Conservation (phyloP, 2,329 filamentous ascomycete genomes). For the Penicillium sp. region DNA sequence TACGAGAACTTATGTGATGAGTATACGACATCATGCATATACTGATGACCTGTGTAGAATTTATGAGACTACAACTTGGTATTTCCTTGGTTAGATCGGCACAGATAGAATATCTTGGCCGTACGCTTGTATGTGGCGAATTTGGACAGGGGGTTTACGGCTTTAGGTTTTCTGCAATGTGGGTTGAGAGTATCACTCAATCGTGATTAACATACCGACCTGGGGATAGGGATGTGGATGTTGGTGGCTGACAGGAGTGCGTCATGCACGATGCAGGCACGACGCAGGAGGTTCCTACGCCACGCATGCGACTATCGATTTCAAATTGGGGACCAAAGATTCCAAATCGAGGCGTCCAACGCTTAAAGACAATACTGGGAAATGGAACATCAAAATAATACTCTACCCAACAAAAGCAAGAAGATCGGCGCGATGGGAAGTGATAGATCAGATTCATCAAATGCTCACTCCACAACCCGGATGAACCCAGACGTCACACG, state of each 20-base stretch:
- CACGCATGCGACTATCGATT: conserved; percentile 9
- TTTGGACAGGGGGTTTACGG: neutral
- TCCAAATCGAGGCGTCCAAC: neutral
- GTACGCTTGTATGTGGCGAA: neutral
- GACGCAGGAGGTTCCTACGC: conserved; percentile 8
- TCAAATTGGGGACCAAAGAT: neutral
- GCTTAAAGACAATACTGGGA: neutral
- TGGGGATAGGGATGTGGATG: neutral
- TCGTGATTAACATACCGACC: neutral
- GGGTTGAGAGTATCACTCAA: neutral
- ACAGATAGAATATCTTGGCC: neutral
- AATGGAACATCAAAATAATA: neutral
- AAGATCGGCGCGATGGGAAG: neutral
- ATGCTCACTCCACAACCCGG: neutral
- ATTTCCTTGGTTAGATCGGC: neutral
- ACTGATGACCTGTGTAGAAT: neutral
- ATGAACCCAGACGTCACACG: neutral
- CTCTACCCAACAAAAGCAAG: neutral
- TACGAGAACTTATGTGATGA: neutral
- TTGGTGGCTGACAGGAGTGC: conserved; percentile 2
- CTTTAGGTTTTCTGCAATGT: neutral
- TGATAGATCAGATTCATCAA: neutral
- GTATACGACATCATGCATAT: neutral
- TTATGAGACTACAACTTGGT: neutral
- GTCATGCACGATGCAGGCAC: conserved; percentile 8